phyloP scores from a whole-genome alignment of 2,329 filamentous ascomycete species.

The Monilinia vaccinii-corymbosi region DNA sequence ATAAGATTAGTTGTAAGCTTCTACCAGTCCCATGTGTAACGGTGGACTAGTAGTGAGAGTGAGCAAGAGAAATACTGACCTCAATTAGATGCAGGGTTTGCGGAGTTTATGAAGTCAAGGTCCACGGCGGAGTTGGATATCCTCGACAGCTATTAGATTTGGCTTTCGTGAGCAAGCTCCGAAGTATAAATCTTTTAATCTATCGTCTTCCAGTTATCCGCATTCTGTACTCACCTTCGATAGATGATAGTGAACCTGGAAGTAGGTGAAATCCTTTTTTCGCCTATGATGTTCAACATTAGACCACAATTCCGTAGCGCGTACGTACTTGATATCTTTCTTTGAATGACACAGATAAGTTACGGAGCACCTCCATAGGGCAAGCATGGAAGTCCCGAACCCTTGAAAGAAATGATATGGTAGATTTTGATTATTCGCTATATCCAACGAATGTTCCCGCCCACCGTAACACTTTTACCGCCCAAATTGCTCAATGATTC shows the following conservation, averaged over 20 bases:
- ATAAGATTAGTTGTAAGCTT: constrained; percentile 32
- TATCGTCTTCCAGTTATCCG: background rate
- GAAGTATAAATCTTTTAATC: background rate
- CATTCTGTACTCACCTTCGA: background rate
- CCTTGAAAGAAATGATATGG: background rate
- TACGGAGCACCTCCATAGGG: too few species aligned
- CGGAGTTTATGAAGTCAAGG: constrained; percentile 30
- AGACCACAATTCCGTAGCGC: background rate
- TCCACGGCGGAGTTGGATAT: constrained; percentile 12
- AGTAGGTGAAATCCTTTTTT: background rate
- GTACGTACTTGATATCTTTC: background rate
- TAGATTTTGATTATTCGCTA: background rate
- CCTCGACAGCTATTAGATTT: constrained; percentile 11
- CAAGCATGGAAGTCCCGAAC: too few species aligned
- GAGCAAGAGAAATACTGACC: background rate
- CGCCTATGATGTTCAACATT: background rate
- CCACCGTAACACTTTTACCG: background rate
- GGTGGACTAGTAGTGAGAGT: background rate
- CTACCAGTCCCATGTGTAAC: too few species aligned
- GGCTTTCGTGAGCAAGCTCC: background rate
- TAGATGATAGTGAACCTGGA: background rate
- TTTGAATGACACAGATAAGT: background rate
- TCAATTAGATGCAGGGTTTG: constrained; percentile 29
- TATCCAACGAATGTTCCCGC: background rate
- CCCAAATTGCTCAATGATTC: background rate